Conservation (phyloP, 305 asterid genomes). For the Withania somnifera region DNA sequence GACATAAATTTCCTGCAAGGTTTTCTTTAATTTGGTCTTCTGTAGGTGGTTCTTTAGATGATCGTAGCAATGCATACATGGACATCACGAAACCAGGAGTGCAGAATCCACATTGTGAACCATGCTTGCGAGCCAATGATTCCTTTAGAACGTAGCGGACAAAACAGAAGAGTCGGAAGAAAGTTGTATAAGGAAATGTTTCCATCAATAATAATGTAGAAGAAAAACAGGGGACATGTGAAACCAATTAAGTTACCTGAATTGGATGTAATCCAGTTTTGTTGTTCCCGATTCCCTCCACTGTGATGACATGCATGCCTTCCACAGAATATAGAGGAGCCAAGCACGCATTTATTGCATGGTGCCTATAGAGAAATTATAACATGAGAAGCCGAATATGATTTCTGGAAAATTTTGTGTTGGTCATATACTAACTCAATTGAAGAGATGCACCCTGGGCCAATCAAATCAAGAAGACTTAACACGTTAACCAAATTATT, state of each 20-base stretch:
- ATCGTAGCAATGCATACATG: constrained; percentile 83
- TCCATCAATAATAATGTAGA: background rate
- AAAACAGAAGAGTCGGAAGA: constrained; percentile 2
- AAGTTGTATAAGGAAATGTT: background rate
- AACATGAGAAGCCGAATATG: background rate
- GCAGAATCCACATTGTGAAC: constrained; percentile 97
- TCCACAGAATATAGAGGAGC: constrained; percentile 93
- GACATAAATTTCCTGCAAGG: constrained; percentile 93
- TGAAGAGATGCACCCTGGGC: background rate
- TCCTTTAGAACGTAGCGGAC: constrained; percentile 42
- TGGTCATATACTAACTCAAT: background rate
- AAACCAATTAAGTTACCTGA: constrained; percentile 39
- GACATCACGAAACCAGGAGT: constrained; percentile 98
- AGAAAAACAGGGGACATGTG: no score
- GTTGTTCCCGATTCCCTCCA: constrained; percentile 79
- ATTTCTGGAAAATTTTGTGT: background rate
- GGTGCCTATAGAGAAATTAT: constrained; percentile 45
- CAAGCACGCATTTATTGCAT: constrained; percentile 83
- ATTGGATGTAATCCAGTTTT: constrained; percentile 81
- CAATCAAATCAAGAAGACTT: background rate
- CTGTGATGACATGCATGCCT: constrained; percentile 95
- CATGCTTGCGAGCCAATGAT: constrained; percentile 69
- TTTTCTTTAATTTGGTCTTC: constrained; percentile 76
- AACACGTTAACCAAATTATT: background rate
- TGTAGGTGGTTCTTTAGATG: constrained; percentile 58